Percentiles rank a stretch among this genome's conserved stretches.
Conservation (phyloP, 2,329 filamentous ascomycete genomes). For the Dactylonectria macrodidyma region DNA sequence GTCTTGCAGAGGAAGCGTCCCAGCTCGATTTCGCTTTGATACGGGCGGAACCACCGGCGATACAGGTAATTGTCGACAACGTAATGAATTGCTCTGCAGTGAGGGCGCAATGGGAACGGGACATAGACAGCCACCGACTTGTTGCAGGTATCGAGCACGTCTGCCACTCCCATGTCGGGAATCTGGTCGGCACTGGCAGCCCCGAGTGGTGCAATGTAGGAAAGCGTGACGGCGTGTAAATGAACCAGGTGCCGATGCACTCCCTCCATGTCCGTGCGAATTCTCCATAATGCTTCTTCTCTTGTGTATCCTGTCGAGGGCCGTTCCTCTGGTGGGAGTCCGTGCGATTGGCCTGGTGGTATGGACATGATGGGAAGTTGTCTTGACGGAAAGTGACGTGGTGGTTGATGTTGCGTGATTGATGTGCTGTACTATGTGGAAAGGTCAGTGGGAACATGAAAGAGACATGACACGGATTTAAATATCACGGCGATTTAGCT, state of each 20-base stretch:
- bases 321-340: background rate
- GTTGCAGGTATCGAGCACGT: slow-evolving; percentile 24
- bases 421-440: background rate
- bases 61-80: slow-evolving; percentile 27
- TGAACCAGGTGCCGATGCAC: background rate
- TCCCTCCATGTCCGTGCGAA: background rate
- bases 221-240: background rate
- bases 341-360: background rate
- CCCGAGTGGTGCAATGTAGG: background rate
- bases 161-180: background rate
- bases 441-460: background rate
- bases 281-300: slow-evolving; percentile 1
- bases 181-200: background rate
- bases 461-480: background rate
- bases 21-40: slow-evolving; percentile 26
- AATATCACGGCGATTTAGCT: background rate
- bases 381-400: background rate
- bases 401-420: background rate
- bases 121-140: slow-evolving; percentile 26
- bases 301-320: background rate
- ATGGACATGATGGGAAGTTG: background rate
- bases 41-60: slow-evolving; percentile 23
- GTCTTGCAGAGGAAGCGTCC: slow-evolving; percentile 25
- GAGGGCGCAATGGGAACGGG: background rate
- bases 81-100: background rate